phyloP scores from a whole-genome alignment of 129 eudicot genomes.

The Lactuca saligna region DNA sequence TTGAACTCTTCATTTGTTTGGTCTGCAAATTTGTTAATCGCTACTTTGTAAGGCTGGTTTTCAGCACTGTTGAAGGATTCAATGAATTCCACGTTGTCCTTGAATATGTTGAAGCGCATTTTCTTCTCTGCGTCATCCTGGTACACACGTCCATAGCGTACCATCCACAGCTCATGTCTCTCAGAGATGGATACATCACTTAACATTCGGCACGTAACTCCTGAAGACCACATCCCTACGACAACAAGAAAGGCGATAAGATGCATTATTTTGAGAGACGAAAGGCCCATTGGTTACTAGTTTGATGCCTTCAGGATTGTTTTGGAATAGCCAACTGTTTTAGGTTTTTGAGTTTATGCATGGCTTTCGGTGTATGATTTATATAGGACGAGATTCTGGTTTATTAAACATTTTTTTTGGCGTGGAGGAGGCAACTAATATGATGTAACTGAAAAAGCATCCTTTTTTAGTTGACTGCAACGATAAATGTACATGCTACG shows the following conservation, averaged over 20 bases:
- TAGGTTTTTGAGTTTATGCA: neutral
- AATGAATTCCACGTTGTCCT: conserved; percentile 30
- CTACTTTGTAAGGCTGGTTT: conserved; percentile 26
- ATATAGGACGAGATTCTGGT: conserved; percentile 7
- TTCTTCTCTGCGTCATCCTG: conserved; percentile 32
- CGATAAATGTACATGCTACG: neutral
- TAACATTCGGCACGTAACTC: conserved; percentile 16
- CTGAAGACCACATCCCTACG: conserved; percentile 22
- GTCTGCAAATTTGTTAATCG: conserved; percentile 39
- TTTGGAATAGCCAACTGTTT: neutral
- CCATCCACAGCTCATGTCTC: conserved; percentile 46
- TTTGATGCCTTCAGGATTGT: neutral
- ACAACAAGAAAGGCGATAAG: conserved; percentile 12
- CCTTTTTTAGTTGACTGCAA: conserved; percentile 3
- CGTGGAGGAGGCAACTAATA: conserved; percentile 14
- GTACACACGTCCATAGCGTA: conserved; percentile 38
- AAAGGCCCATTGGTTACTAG: conserved; percentile 26
- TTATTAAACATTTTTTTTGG: neutral
- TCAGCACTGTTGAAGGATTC: conserved; percentile 27
- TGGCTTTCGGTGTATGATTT: neutral
- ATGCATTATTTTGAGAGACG: neutral
- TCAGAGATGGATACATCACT: conserved; percentile 11
- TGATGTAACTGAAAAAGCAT: neutral
- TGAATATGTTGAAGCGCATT: conserved; percentile 32
- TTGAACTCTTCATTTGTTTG: conserved; percentile 36